Percentiles rank a stretch among this genome's conserved stretches.
Conservation (phyloP, 768 basidiomycete species). For the Phylloporus arenicola region DNA sequence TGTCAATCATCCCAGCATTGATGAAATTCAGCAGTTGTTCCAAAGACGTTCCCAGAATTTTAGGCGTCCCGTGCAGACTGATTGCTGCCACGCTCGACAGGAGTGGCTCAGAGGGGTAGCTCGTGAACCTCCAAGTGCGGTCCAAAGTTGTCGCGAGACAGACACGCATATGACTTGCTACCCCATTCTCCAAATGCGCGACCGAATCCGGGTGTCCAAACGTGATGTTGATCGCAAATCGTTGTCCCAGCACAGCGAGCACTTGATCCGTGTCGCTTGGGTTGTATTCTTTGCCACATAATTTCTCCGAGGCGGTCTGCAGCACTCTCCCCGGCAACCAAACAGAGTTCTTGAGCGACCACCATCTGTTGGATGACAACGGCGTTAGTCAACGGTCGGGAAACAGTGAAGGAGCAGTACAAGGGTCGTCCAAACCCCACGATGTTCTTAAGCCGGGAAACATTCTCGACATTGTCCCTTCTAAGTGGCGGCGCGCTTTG, state of each 20-base stretch:
- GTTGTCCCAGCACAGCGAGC: background rate
- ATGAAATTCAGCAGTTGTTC: background rate
- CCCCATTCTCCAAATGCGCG: too few species aligned
- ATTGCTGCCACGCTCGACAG: constrained; percentile 6
- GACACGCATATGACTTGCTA: too few species aligned
- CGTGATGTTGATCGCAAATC: background rate
- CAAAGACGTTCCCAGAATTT: background rate
- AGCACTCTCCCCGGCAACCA: background rate
- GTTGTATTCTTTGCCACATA: background rate
- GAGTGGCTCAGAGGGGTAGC: too few species aligned
- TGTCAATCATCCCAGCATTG: background rate
- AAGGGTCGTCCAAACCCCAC: too few species aligned
- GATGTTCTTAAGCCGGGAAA: too few species aligned
- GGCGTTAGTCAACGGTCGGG: background rate
- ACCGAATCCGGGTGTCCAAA: too few species aligned
- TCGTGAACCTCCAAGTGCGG: too few species aligned
- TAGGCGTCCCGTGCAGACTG: background rate
- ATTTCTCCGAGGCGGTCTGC: background rate
- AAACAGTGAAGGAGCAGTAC: background rate
- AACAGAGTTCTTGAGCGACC: background rate
- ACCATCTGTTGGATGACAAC: constrained; percentile 1
- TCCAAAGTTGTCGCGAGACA: too few species aligned
- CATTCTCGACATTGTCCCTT: too few species aligned
- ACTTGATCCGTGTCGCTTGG: background rate
- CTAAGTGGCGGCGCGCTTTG: too few species aligned